Percentiles rank a stretch among this genome's conserved stretches.
Conservation (phyloP, 306 rosid genomes). For the Pachyrhizus erosus region DNA sequence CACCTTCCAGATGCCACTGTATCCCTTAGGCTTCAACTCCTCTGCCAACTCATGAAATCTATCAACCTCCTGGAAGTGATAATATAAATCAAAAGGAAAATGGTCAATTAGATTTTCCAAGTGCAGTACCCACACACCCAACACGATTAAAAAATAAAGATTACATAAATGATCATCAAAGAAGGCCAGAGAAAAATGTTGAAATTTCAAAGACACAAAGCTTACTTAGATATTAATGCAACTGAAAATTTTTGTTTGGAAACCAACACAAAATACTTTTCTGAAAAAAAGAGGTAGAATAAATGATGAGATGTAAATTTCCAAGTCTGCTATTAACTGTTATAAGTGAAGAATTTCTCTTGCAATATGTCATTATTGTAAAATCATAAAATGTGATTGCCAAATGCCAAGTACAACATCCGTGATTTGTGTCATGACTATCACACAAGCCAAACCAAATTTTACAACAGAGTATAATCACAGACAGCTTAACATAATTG, state of each 20-base stretch:
- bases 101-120: conserved; percentile 24
- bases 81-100: conserved; percentile 36
- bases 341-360: conserved; percentile 22
- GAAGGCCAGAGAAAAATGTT: background rate
- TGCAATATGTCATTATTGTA: conserved; percentile 18
- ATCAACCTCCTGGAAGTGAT: conserved; percentile 85
- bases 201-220: conserved; percentile 18
- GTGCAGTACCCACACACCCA: background rate
- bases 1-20: conserved; percentile 92
- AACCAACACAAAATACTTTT: conserved; percentile 1
- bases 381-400: conserved; percentile 16
- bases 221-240: conserved; percentile 25
- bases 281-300: conserved; percentile 30
- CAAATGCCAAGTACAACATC: conserved; percentile 5
- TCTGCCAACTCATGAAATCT: conserved; percentile 77
- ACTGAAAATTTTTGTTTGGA: conserved; percentile 15
- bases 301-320: background rate
- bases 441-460: conserved; percentile 30
- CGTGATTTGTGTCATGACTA: conserved; percentile 15
- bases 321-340: background rate
- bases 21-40: conserved; percentile 73
- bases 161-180: background rate
- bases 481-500: conserved; percentile 17
- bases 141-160: conserved; percentile 1
- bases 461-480: conserved; percentile 18